Conservation (phyloP, 106 monocot genomes). For the Ottelia alismoides region DNA sequence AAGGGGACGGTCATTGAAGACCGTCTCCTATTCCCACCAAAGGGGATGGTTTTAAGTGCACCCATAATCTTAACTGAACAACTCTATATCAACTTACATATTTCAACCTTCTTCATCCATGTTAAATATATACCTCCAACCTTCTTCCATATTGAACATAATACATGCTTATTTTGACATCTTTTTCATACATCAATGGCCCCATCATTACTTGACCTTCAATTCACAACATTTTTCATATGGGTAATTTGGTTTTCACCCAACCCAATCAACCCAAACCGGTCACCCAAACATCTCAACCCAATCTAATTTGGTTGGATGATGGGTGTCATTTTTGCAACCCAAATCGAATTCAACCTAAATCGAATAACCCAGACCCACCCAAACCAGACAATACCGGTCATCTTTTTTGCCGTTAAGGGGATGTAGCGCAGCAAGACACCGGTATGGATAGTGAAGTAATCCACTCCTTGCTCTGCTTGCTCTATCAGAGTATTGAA, state of each 20-base stretch:
- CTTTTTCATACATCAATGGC: too few relatives aligned
- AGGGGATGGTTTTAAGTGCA: slow-evolving; percentile 15
- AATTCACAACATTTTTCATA: too few relatives aligned
- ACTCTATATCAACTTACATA: too few relatives aligned
- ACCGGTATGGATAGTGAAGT: slow-evolving; percentile 24
- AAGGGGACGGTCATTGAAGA: slow-evolving; percentile 87
- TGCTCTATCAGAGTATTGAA: slow-evolving; percentile 25
- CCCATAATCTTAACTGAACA: too few relatives aligned
- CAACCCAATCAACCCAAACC: too few relatives aligned
- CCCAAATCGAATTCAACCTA: slow-evolving; percentile 19
- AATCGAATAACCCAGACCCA: slow-evolving; percentile 20
- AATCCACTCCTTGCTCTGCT: slow-evolving; percentile 27
- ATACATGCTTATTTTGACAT: too few relatives aligned
- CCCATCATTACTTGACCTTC: too few relatives aligned
- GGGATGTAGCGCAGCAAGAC: slow-evolving; percentile 26
- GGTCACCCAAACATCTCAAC: slow-evolving; percentile 24
- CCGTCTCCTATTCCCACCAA: slow-evolving; percentile 92
- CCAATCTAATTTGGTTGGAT: slow-evolving; percentile 22
- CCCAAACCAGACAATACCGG: slow-evolving; percentile 24
- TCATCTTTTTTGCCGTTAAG: slow-evolving; percentile 23
- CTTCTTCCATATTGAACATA: too few relatives aligned
- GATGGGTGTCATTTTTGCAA: slow-evolving; percentile 25
- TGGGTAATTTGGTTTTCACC: too few relatives aligned
- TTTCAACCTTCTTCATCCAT: too few relatives aligned
- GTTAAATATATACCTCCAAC: too few relatives aligned